Base-by-base conservation (phyloP, 305 asterid genomes). In the Fraxinus platypoda region DNA sequence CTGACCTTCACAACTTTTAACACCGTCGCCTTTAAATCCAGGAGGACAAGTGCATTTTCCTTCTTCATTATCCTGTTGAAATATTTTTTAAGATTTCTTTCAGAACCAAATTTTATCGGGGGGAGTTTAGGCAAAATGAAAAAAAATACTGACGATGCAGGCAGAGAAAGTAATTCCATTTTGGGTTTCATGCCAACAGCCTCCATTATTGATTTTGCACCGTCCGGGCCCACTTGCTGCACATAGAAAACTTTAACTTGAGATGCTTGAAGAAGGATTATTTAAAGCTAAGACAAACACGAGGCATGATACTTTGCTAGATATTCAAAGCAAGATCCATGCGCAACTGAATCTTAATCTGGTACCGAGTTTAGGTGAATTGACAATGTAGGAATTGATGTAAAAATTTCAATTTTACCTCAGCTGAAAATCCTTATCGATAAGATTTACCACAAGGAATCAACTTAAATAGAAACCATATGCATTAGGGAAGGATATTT, bases 181-280 rank as follows among this genome's bases (percentile, higher is more conserved):
- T 86, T 64, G 87, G 26, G 85, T 88, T 31, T 88, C 97, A 85
- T 93, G 95, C 98, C 99, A 94, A 87, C 98, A 96, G 83, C 98
- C 99, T 82, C 99, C 99, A 76, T 96, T 86, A 73, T 89, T 89
- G 76, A 96, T 89, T 87, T 91, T 92, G 92, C 99, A 94, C 82
- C 97, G 89, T 78, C 98, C 98, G 8, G 93, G 98, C 49, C 99
- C 98, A 86, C 97, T 96, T 82, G 99, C 98, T 96, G 95, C 87
- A 84, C 82, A 84, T 19, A 64, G 81, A 86, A 81, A 83, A 75
- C 76, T 28, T 15, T 62, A 46, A 34, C 70, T 83, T 62, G 78
- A 75, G 25, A 75, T 83, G 84, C 74, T 78, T 34, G 70, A 74
- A 68, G 46, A 79, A 25, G 74, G 6, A 66, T 76, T 46, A 15